Percentiles rank a stretch among this genome's conserved stretches.
Conservation (phyloP, 345 rosid species). For the Orychophragmus violaceus region DNA sequence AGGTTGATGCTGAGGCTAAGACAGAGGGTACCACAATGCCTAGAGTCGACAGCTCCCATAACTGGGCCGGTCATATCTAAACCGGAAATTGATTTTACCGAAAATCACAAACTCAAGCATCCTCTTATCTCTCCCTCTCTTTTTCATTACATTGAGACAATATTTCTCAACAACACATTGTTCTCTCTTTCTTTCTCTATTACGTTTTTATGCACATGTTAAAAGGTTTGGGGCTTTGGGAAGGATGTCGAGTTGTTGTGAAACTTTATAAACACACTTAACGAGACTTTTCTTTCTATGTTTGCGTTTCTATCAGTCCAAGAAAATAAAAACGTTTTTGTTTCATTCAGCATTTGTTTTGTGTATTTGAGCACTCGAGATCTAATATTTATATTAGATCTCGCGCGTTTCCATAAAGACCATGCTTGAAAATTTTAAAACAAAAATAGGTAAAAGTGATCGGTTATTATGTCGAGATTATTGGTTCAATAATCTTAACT, state of each 20-base stretch:
- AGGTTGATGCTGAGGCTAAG: constrained; percentile 69
- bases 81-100: not conserved
- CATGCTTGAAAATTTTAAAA: no score
- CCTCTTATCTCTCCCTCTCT: not conserved
- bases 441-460: no score
- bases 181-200: not conserved
- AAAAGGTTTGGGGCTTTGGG: not conserved
- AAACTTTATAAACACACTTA: not conserved
- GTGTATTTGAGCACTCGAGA: not conserved
- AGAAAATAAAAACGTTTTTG: not conserved
- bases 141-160: constrained; percentile 7
- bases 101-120: not conserved
- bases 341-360: not conserved
- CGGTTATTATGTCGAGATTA: no score
- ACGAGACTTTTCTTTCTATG: constrained; percentile 13
- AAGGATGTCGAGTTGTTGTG: not conserved
- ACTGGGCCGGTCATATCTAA: constrained; percentile 62
- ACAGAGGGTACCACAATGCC: constrained; percentile 65
- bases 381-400: no score
- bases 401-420: no score
- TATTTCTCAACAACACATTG: constrained; percentile 10
- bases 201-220: constrained; percentile 13
- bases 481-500: no score
- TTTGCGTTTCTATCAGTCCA: not conserved
- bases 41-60: constrained; percentile 82